Evolutionary conservation across 2,329 filamentous ascomycete genomes (phyloP), one percentile per base, ranked within the genome.

Genomic region (Pseudogymnoascus destructans): DNA sequence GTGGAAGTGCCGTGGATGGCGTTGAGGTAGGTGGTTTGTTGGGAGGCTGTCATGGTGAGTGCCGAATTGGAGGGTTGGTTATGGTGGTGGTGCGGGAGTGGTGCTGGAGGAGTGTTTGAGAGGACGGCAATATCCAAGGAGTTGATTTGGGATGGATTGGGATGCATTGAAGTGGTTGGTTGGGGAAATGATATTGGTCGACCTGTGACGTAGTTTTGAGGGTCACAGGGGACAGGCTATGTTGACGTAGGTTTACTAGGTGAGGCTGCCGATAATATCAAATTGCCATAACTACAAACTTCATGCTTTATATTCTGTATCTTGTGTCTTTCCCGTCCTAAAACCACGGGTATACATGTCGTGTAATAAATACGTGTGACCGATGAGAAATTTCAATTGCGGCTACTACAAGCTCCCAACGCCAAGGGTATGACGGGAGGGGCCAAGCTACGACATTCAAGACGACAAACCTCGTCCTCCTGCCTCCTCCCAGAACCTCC

Each of bases 21-120:
- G 55, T 66, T 66, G 58, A 68, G 61, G 17, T 58, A 57, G 36
- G 65, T 65, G 63, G 68, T 65, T 32, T 68, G 58, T 54, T 68
- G 59, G 6, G 67, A 66, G 9, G 64, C 63, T 17, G 66, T 64
- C 66, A 68, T 68, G 54, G 10, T 19, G 9, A 60, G 62, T 17
- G 35, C 2, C 11, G 38, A 5, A 17, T 40, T 40, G 15, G 13
- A 42, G 38, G 17, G 38, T 13, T 21, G n/a, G 23, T 23, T 42
- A 13, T 4, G 9, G 9, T 33, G 30, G 8, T 30, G 15, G 3
- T 9, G 38, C 38, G n/a, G 38, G 38, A 21, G 6, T 42, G 5
- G 38, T 19, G 17, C 36, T 19, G 36, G 15, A 15, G 33, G 1
- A 23, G 33, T 7, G 17, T 21, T 19, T 23, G 19, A 23, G 19